phyloP scores from a whole-genome alignment of 495 filamentous ascomycete genomes.

The Penicillium ochrochloron region DNA sequence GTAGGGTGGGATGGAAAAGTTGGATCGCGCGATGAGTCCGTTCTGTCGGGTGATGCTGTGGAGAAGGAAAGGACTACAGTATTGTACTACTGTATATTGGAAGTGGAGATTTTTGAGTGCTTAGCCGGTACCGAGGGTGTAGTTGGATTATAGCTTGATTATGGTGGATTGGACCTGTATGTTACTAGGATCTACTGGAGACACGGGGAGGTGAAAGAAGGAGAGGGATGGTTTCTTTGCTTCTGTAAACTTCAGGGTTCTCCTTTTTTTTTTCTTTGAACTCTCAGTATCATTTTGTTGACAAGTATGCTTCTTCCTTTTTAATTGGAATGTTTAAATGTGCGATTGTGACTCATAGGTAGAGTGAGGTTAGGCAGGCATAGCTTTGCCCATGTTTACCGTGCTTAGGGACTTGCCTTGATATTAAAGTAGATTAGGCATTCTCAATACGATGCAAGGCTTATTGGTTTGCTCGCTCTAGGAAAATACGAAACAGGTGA shows the following conservation, averaged over 20 bases:
- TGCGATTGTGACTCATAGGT: background rate
- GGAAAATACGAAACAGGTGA: background rate
- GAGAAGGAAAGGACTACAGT: background rate
- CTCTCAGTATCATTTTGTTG: background rate
- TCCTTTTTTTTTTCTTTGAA: background rate
- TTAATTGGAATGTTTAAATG: background rate
- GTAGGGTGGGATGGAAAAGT: background rate
- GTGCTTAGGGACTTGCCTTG: background rate
- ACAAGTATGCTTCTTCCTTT: background rate
- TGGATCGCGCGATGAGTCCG: background rate
- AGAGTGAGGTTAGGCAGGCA: background rate
- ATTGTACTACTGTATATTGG: background rate
- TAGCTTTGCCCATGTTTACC: background rate
- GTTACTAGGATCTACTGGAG: background rate
- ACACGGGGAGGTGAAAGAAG: background rate
- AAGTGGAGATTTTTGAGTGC: background rate
- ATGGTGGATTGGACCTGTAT: background rate
- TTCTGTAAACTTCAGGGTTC: background rate
- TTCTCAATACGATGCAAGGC: background rate
- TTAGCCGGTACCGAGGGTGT: background rate
- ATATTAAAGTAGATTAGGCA: background rate
- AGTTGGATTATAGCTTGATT: background rate
- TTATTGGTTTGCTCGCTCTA: background rate
- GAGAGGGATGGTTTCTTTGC: background rate
- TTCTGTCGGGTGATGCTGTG: slow-evolving; percentile 2